phyloP scores from a whole-genome alignment of 2,329 filamentous ascomycete genomes.

The Fusarium cicatricum region DNA sequence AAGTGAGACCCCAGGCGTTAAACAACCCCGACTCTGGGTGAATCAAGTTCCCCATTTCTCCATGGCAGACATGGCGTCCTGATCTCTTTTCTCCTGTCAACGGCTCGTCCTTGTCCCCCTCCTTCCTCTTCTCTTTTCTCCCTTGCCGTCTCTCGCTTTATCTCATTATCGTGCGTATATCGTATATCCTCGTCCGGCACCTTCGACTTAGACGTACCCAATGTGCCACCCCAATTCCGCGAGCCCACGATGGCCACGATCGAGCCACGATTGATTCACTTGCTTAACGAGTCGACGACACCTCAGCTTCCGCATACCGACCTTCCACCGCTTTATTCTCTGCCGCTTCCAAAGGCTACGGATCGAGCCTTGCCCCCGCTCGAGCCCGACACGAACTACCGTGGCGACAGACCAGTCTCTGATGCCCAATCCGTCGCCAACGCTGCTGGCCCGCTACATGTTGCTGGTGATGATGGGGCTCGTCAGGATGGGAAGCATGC shows the following conservation, averaged over 20 bases:
- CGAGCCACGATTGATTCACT: constrained; percentile 72
- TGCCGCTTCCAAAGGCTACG: constrained; percentile 53
- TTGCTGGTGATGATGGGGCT: constrained; percentile 33
- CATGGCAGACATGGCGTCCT: constrained; percentile 34
- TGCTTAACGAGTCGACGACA: constrained; percentile 65
- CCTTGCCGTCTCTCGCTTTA: constrained; percentile 5
- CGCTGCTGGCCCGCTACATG: constrained; percentile 25
- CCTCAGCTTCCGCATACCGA: constrained; percentile 59
- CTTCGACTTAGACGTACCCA: constrained; percentile 37
- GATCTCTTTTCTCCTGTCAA: constrained; percentile 31
- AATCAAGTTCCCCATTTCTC: constrained; percentile 24
- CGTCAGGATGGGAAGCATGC: constrained; percentile 39
- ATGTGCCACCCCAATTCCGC: constrained; percentile 39
- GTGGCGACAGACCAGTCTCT: constrained; percentile 47
- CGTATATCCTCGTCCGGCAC: constrained; percentile 10
- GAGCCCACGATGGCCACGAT: constrained; percentile 68
- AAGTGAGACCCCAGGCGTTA: constrained; percentile 41
- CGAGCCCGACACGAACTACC: constrained; percentile 57
- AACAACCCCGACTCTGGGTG: constrained; percentile 35
- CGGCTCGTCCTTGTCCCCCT: constrained; percentile 21
- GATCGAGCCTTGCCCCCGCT: constrained; percentile 61
- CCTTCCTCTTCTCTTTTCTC: constrained; percentile 11
- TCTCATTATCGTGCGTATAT: constrained; percentile 6
- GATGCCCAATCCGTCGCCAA: constrained; percentile 29
- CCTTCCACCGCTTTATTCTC: constrained; percentile 62